Conservation (phyloP, 2,329 filamentous ascomycete species). For the Bipolaris oryzae region DNA sequence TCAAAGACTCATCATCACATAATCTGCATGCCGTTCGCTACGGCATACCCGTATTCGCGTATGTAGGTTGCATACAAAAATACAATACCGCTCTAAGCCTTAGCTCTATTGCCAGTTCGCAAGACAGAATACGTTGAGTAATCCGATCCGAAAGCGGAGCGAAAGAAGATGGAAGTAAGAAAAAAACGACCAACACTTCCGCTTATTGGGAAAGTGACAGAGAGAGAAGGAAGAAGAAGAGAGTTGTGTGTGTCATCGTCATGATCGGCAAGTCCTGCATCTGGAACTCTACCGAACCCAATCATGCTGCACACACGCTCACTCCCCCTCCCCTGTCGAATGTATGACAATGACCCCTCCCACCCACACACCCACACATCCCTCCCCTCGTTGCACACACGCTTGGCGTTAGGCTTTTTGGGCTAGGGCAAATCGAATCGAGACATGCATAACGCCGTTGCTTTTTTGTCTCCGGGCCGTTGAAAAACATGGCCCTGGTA, state of each 20-base stretch:
- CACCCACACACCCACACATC: too few relatives aligned
- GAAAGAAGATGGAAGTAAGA: too few relatives aligned
- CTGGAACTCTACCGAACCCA: not conserved
- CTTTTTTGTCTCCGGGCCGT: not conserved
- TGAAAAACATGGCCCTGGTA: not conserved
- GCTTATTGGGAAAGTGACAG: not conserved
- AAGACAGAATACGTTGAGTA: too few relatives aligned
- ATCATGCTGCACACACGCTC: too few relatives aligned
- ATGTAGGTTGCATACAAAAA: too few relatives aligned
- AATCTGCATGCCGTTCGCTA: too few relatives aligned
- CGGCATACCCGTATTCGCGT: too few relatives aligned
- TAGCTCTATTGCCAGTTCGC: too few relatives aligned
- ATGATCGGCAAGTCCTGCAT: conserved; percentile 26
- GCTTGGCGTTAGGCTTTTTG: not conserved
- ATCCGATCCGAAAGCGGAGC: too few relatives aligned
- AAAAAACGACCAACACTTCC: not conserved
- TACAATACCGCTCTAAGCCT: too few relatives aligned
- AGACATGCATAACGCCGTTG: not conserved
- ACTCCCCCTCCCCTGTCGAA: not conserved
- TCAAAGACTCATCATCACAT: too few relatives aligned
- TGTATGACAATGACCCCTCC: not conserved
- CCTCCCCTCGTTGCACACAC: not conserved
- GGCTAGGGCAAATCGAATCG: not conserved
- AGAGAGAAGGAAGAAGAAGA: not conserved
- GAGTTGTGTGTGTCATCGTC: conserved; percentile 19